A percentile compares a stretch with the other conserved stretches of the same genome.
These are phyloP conservation scores for Neotropicomus parvogracilis DNA, from an alignment of 1,284 basidiomycete genomes.

Conservation along the genomic window DNA sequence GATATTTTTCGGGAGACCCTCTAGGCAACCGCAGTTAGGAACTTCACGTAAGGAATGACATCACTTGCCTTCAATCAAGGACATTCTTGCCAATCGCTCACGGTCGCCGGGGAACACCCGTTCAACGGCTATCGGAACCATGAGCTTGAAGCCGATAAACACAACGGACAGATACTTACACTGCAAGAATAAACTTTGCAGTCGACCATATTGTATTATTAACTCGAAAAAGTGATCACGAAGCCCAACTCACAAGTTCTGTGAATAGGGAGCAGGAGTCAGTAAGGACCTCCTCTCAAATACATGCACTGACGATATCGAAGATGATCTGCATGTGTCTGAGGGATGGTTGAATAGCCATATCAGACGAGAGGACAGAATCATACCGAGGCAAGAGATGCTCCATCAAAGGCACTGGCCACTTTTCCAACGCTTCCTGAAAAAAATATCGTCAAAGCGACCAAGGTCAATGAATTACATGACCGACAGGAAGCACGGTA, in stretches of 20 bases:
- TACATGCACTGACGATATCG: constrained; percentile 63
- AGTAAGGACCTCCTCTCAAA: constrained; percentile 2
- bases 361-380: background rate
- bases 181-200: constrained; percentile 60
- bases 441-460: constrained; percentile 1
- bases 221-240: background rate
- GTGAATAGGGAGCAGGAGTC: background rate
- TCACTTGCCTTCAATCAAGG: constrained; percentile 73
- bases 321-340: constrained; percentile 88
- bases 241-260: constrained; percentile 46
- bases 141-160: constrained; percentile 7
- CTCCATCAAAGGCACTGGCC: constrained; percentile 81
- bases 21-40: constrained; percentile 38
- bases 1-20: constrained; percentile 79
- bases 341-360: background rate
- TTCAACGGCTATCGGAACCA: constrained; percentile 64
- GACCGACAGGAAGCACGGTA: constrained; percentile 70
- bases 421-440: constrained; percentile 80
- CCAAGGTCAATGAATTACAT: background rate
- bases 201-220: background rate
- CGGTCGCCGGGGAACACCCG: constrained; percentile 84
- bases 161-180: constrained; percentile 33
- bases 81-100: constrained; percentile 80
- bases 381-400: constrained; percentile 70
- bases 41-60: background rate